These are phyloP conservation scores for Citropsis articulata DNA, from an alignment of 345 rosid genomes.

Conservation along the genomic window DNA sequence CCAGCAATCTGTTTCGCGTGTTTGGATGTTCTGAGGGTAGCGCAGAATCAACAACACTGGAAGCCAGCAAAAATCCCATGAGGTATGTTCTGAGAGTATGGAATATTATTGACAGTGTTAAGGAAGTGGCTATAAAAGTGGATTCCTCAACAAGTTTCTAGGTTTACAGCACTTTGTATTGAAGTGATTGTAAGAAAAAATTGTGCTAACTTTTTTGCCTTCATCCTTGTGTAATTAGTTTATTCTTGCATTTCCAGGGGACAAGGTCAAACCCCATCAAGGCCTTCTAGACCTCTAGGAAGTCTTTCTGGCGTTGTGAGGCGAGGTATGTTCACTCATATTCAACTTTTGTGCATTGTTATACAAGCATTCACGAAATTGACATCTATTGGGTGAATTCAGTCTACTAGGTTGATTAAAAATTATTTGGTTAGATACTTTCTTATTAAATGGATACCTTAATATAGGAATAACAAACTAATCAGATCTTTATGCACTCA, in stretches of 20 bases:
- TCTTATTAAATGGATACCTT: not conserved
- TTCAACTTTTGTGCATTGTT: not conserved
- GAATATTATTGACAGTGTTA: not conserved
- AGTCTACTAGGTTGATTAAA: not conserved
- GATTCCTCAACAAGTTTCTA: not conserved
- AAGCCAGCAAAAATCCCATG: conserved; percentile 70
- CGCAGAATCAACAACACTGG: conserved; percentile 49
- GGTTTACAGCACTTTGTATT: not conserved
- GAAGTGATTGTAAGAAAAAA: conserved; percentile 1
- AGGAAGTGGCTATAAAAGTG: conserved; percentile 1
- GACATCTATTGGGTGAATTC: not conserved
- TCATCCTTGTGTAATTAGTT: not conserved
- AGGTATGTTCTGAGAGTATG: conserved; percentile 35
- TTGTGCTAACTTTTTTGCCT: not conserved
- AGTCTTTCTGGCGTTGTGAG: conserved; percentile 47
- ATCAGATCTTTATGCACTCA: not conserved
- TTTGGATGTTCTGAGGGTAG: conserved; percentile 61
- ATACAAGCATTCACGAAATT: not conserved
- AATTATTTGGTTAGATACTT: not conserved
- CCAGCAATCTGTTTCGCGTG: conserved; percentile 67
- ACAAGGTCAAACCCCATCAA: conserved; percentile 45
- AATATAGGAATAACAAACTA: not conserved
- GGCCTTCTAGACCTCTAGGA: conserved; percentile 55
- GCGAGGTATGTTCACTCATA: conserved; percentile 37
- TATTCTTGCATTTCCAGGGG: conserved; percentile 35